Evolutionary conservation across 2,329 filamentous ascomycete species (phyloP).

Genomic region (Exophiala calicioides): DNA sequence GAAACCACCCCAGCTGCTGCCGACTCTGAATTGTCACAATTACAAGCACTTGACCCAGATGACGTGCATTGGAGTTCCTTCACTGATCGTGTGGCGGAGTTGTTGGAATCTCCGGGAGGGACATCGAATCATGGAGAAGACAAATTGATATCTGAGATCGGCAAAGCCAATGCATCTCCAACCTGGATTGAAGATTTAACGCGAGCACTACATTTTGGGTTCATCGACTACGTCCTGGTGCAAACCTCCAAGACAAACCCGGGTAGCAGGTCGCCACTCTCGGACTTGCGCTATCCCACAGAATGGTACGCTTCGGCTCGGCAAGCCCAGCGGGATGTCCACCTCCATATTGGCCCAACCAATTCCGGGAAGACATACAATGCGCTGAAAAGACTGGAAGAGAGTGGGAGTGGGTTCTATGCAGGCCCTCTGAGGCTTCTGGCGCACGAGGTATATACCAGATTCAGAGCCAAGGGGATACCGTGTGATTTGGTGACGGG

Average conservation of each 20-base stretch:
- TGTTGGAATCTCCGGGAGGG: conserved; percentile 2
- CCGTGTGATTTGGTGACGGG: conserved; percentile 82
- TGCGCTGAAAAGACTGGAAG: conserved; percentile 80
- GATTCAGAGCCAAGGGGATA: conserved; percentile 75
- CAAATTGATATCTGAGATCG: conserved; percentile 15
- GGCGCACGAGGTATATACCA: conserved; percentile 91
- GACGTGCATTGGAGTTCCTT: conserved; percentile 17
- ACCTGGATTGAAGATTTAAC: conserved; percentile 17
- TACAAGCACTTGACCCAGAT: conserved; percentile 23
- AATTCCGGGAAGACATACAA: conserved; percentile 99
- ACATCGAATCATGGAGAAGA: conserved; percentile 5
- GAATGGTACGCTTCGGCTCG: conserved; percentile 92
- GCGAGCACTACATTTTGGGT: conserved; percentile 25
- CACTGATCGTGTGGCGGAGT: conserved; percentile 9
- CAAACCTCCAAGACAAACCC: conserved; percentile 10
- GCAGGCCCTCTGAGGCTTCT: conserved; percentile 85
- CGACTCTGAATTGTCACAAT: conserved; percentile 15
- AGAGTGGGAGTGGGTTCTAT: conserved; percentile 76
- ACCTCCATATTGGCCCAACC: conserved; percentile 93
- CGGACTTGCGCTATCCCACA: conserved; percentile 70
- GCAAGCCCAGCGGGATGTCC: conserved; percentile 75
- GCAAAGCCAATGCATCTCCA: conserved; percentile 1
- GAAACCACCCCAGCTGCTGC: conserved; percentile 9
- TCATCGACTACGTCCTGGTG: conserved; percentile 28
- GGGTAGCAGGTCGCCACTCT: conserved; percentile 2